A percentile compares a stretch with the other conserved stretches of the same genome.
Conservation (phyloP, 148 eudicot species). For the Dysphania ambrosioides region DNA sequence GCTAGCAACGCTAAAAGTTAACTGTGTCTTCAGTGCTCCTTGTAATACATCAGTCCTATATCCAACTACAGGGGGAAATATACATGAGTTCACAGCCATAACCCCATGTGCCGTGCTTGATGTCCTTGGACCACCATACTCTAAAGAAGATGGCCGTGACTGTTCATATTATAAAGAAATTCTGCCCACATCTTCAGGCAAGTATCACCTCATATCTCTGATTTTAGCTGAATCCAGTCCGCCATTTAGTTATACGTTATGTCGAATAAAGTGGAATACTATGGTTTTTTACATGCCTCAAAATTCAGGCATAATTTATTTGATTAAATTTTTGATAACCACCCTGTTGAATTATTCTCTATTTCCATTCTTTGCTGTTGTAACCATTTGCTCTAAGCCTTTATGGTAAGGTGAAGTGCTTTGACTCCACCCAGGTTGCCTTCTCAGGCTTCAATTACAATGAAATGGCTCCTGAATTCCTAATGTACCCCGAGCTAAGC, state of each 20-base stretch:
- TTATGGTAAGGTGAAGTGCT: not conserved
- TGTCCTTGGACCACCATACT: conserved; percentile 89
- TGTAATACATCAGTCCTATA: conserved; percentile 69
- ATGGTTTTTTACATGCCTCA: not conserved
- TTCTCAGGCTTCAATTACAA: not conserved
- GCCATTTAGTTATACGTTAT: not conserved
- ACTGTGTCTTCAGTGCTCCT: conserved; percentile 53
- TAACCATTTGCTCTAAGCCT: not conserved
- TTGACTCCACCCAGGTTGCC: not conserved
- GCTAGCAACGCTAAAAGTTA: conserved; percentile 50
- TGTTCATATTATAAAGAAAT: conserved; percentile 59
- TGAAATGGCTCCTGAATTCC: not conserved
- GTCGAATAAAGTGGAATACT: not conserved
- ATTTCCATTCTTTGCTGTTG: not conserved
- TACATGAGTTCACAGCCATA: conserved; percentile 72
- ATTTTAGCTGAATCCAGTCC: not conserved
- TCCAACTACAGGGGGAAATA: conserved; percentile 89
- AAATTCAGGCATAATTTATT: no score
- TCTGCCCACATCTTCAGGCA: conserved; percentile 39
- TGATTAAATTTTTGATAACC: not conserved
- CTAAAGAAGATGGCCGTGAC: conserved; percentile 75
- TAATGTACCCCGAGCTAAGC: not conserved
- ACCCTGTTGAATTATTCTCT: not conserved
- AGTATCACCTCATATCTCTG: conserved; percentile 19
- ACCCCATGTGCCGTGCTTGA: conserved; percentile 85